Base-by-base conservation (phyloP, 352 stramenopile species). In the Phytophthora palmivora region DNA sequence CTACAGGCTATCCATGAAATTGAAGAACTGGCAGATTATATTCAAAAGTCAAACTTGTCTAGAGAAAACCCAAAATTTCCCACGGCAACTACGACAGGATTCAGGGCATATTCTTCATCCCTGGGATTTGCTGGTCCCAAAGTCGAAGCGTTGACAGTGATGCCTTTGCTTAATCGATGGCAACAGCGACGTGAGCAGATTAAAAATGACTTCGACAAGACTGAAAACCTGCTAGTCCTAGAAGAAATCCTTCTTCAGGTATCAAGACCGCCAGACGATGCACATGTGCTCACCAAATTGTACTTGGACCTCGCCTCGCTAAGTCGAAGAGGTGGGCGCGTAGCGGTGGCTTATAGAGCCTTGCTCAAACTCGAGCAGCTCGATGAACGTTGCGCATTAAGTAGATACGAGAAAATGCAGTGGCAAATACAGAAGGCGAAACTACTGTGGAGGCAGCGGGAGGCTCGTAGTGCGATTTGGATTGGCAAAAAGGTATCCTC, bases 351-450 rank as follows among this genome's bases (percentile, higher is more conserved):
- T 1, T 93, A 92, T 60, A 74, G 69, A 47, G 72, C 86, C 10
- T 67, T 92, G 49, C 63, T 74, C 15, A 82, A 88, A 24, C 72
- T 96, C 1, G 72, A 92, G 33, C 48, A 87, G 18, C 73, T 95
- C 10, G 11, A 88, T 15, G 49, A 72, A 8, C 36, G 51, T 22
- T 73, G 68, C 0, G 45, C 63, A 0, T 46, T 95, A 11, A 38
- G 47, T 18, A 46, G 81, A n/a, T 48, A 76, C 26, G 73, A 91
- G 10, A 57, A 61, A 41, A 75, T 88, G 22, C 47, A 82, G 46
- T 93, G 82, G 79, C 79, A 84, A 21, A 82, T 94, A 60, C 76
- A 95, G 52, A 89, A 88, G 22, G 82, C 86, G 2, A 92, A 92
- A 54, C 54, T 95, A 11, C 58, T 93, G 9, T 96, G 86, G 84